Conservation (phyloP, 208 protist species). For the Trichomonas gallinae region DNA sequence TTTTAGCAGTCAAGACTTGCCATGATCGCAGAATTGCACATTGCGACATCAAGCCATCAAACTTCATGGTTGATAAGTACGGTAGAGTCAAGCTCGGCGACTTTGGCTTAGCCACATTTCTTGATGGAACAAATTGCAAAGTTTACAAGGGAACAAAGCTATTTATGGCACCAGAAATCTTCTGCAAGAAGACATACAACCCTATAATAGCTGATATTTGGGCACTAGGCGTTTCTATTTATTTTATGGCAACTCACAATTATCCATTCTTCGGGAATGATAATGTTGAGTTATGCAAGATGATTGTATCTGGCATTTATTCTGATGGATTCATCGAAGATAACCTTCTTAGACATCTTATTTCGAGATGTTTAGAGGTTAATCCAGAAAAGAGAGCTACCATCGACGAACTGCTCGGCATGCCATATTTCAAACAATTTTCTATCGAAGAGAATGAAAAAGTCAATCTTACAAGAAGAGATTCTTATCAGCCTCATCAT, state of each 20-base stretch:
- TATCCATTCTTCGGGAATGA: not conserved
- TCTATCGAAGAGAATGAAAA: no score
- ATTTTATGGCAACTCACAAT: not conserved
- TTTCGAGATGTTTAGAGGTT: not conserved
- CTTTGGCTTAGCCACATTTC: not conserved
- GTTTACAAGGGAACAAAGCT: not conserved
- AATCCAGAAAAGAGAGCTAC: not conserved
- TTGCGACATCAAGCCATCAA: conserved; percentile 38
- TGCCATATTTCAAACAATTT: not conserved
- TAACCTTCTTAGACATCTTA: not conserved
- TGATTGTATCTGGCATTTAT: not conserved
- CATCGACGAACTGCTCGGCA: not conserved
- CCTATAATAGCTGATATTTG: not conserved
- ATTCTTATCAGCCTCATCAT: no score
- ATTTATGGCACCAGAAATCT: not conserved
- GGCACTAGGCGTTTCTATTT: not conserved
- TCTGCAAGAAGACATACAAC: not conserved
- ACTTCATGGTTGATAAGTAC: not conserved
- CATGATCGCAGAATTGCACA: conserved; percentile 51
- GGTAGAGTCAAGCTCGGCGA: not conserved
- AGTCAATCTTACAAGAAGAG: no score
- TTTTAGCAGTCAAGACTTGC: conserved; percentile 43
- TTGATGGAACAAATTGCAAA: not conserved
- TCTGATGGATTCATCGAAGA: not conserved
- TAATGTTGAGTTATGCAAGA: not conserved